phyloP scores from a whole-genome alignment of 179 eudicot species.

The Silene coronaria region DNA sequence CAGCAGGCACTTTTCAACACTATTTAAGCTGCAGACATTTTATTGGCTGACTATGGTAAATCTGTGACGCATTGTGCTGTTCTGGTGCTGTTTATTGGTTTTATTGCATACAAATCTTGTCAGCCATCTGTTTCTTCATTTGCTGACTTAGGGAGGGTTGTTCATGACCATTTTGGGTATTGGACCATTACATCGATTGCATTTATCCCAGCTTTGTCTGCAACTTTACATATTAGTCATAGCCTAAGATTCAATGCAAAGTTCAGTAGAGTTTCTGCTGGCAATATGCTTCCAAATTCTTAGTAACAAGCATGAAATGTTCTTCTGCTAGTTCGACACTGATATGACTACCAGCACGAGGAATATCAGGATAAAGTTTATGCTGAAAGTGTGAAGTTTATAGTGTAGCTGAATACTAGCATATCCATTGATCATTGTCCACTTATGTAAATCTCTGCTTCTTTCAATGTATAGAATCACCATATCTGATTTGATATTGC shows the following conservation, averaged over 20 bases:
- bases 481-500: background rate
- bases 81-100: background rate
- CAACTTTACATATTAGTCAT: background rate
- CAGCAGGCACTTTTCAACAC: background rate
- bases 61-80: background rate
- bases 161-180: too few relatives aligned
- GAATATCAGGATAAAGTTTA: too few relatives aligned
- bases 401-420: too few relatives aligned
- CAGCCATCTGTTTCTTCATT: background rate
- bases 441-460: background rate
- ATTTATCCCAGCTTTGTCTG: too few relatives aligned
- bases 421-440: background rate
- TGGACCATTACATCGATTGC: too few relatives aligned
- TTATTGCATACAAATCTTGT: background rate
- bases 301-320: background rate
- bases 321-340: background rate
- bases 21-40: background rate
- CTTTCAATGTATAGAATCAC: background rate
- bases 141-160: too few relatives aligned
- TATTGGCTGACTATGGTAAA: background rate
- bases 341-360: too few relatives aligned
- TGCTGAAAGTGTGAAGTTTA: too few relatives aligned
- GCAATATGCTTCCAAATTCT: too few relatives aligned
- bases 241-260: background rate
- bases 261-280: background rate